Base-by-base conservation (phyloP, 2,329 filamentous ascomycete species). In the Lasiodiplodia theobromae region DNA sequence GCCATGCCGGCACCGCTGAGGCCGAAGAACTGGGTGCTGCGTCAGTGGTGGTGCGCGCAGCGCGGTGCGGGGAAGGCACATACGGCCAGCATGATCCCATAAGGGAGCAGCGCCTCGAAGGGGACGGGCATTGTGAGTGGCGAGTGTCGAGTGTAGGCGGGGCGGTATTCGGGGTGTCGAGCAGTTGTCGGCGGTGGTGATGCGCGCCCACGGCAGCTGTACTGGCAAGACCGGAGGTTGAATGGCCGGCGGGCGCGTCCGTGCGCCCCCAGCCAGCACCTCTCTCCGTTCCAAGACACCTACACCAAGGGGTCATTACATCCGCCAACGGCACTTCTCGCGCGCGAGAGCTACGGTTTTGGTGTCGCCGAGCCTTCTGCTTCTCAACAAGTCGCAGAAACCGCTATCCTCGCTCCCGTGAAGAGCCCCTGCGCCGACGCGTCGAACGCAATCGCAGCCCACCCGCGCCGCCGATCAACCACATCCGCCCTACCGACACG, bases 61-160 rank as follows among this genome's bases (percentile, higher is more conserved):
- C n/a, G 69, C 70, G 69, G 58, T 34, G 40, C 38, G 37, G 44
- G n/a, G 38, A n/a, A 31, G 25, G 68, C 60, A 81, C 86, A 71
- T 85, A 89, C 87, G 77, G 79, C 84, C 67, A 88, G 80, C 80
- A 89, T 88, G 77, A 90, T 86, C 73, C 83, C 88, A 77, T 89
- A 90, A 60, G 88, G 88, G 74, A 90, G 76, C 72, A 90, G 79
- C 72, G 88, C 85, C 82, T 91, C 88, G 78, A 90, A 90, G 54
- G 88, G 88, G 71, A 91, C 86, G 79, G 87, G 87, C 88, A 89
- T 89, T 72, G 71, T 83, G 67, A 51, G 52, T 8, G n/a, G 38
- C 40, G 47, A 44, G 62, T 44, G 21, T 40, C 37, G 37, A 40
- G 28, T 44, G 44, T 28, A 56, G 54, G 56, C 31, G 28, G 28